Base-by-base conservation (phyloP, 179 eudicot genomes). In the Patellifolia procumbens region DNA sequence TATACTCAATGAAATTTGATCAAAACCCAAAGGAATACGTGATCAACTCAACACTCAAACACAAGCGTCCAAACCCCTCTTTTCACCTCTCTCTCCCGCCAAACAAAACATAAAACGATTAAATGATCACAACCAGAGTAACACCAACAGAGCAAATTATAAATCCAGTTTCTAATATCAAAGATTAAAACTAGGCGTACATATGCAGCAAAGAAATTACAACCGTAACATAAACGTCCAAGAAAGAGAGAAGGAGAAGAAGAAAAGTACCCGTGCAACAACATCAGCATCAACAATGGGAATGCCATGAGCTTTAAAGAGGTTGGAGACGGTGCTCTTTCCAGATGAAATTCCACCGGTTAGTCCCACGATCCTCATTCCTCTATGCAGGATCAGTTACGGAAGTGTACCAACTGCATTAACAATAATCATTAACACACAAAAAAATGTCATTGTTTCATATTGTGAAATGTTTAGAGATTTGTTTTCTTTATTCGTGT, bases 261-360 rank as follows among this genome's bases (percentile, higher is more conserved):
- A 51, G 37, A 16, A 46, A 16, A 70, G 69, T 74, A 94, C 98
- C 73, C 97, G 95, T 81, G 99, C 98, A 37, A 95, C 87, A 49
- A 91, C 69, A 74, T 95, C 99, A 19, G 99, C 99, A 37, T 95
- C 99, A 7, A 95, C 98, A 16, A 93, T 88, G 3, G 98, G 97
- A 63, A 95, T 76, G 58, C 79, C 85, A 19, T 88, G 84, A 72
- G 92, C 80, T 81, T 93, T 93, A 76, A 95, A 93, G 63, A 90
- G 93, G 74, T 91, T 95, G 68, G 98, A 95, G 69, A 91, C 92
- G 0, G 97, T 95, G 45, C 97, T 95, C 86, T 95, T 95, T 20
- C 99, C 97, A 1, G 97, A 91, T 32, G 89, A 83, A 19, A 95
- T 95, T 29, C 99, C 99, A 34, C 99, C 99, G 1, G 99, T 93